Evolutionary conservation across 1,139 yeast species (phyloP).

Genomic region (Debaryomyces singareniensis): DNA sequence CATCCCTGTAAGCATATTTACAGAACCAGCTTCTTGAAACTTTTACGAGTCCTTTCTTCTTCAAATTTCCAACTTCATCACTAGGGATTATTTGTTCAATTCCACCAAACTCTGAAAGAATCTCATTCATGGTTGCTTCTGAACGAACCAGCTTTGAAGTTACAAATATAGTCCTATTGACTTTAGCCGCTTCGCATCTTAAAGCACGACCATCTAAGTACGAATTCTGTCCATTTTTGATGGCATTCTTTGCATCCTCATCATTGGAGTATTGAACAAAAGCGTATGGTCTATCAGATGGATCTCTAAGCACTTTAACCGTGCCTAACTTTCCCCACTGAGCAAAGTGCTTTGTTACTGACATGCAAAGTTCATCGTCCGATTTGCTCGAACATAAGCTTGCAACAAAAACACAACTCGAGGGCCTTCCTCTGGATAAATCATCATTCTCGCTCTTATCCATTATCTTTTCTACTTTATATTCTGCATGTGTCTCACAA

Average conservation of each 20-base stretch:
- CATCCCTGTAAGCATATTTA: conserved; percentile 80
- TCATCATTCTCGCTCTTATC: conserved; percentile 2
- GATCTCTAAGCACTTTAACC: conserved; percentile 85
- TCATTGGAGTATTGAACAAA: conserved; percentile 82
- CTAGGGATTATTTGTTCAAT: conserved; percentile 61
- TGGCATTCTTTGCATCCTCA: conserved; percentile 63
- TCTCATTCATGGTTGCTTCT: conserved; percentile 26
- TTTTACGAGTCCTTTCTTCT: conserved; percentile 3
- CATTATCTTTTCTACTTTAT: too few relatives aligned
- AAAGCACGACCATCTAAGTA: conserved; percentile 66
- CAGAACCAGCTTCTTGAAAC: conserved; percentile 62
- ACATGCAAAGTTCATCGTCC: conserved; percentile 64
- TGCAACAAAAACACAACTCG: conserved; percentile 87
- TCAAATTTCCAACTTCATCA: conserved; percentile 29
- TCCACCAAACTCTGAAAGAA: conserved; percentile 58
- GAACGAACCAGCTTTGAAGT: conserved; percentile 20
- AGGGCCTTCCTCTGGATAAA: conserved; percentile 44
- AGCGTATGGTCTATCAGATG: conserved; percentile 82
- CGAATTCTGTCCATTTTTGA: conserved; percentile 63
- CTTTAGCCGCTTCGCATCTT: conserved; percentile 87
- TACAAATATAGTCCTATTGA: conserved; percentile 74
- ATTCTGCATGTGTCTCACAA: not conserved
- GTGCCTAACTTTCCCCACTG: conserved; percentile 65
- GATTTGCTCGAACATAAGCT: conserved; percentile 56
- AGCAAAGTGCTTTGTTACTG: conserved; percentile 59